Percentiles rank a stretch among this genome's conserved stretches.
These are phyloP conservation scores for Phyllosticta ampelicida DNA, from an alignment of 2,329 filamentous ascomycete genomes.

Conservation along the genomic window DNA sequence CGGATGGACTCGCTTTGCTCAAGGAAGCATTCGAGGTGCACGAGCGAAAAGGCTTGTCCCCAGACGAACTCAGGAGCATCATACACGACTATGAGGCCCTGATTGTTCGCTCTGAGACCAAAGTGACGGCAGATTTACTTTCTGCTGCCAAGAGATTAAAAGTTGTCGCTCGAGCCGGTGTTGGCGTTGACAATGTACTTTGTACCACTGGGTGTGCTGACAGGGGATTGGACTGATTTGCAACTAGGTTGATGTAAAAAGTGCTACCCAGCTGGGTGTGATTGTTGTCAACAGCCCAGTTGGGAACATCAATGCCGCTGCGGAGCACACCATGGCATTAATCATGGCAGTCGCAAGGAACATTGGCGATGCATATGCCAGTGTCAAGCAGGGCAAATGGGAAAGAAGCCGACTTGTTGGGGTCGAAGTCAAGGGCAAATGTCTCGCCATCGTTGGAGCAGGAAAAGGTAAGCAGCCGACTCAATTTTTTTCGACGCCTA, in stretches of 20 bases:
- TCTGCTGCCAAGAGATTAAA: slow-evolving; percentile 56
- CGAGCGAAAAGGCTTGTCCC: slow-evolving; percentile 49
- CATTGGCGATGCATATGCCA: slow-evolving; percentile 57
- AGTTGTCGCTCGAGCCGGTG: slow-evolving; percentile 70
- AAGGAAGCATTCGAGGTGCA: slow-evolving; percentile 59
- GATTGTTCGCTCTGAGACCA: slow-evolving; percentile 71
- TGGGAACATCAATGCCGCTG: slow-evolving; percentile 71
- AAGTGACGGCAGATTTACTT: slow-evolving; percentile 61
- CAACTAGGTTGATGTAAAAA: slow-evolving; percentile 68
- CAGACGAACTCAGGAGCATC: slow-evolving; percentile 52
- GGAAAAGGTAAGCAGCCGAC: slow-evolving; percentile 50
- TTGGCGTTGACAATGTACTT: slow-evolving; percentile 38
- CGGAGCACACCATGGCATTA: slow-evolving; percentile 64
- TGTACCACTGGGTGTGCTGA: background rate
- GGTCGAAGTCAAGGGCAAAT: slow-evolving; percentile 68
- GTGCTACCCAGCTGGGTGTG: slow-evolving; percentile 61
- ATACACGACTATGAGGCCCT: slow-evolving; percentile 66
- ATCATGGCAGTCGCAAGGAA: slow-evolving; percentile 66
- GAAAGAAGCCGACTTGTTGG: slow-evolving; percentile 65
- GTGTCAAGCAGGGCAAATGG: slow-evolving; percentile 62
- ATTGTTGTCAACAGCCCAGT: slow-evolving; percentile 71
- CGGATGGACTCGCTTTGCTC: slow-evolving; percentile 64
- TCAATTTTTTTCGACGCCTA: background rate
- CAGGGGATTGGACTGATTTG: slow-evolving; percentile 30
- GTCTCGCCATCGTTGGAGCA: slow-evolving; percentile 63